A percentile compares a stretch with the other conserved stretches of the same genome.
Conservation (phyloP, 108 stramenopile genomes). For the Cyclostephanos tholiformis region DNA sequence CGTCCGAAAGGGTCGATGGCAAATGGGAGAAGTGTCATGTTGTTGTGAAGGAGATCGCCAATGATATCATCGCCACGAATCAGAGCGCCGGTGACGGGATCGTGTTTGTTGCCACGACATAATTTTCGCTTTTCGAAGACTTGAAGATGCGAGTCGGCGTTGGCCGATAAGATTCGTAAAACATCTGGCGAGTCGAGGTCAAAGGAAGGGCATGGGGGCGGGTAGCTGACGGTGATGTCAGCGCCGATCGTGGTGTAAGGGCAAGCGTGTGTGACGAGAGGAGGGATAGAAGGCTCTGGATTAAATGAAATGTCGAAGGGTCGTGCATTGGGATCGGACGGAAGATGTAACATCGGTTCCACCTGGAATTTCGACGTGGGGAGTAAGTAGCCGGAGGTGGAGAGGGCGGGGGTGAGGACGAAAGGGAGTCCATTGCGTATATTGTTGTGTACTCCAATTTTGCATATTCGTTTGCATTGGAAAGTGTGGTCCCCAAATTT, state of each 20-base stretch:
- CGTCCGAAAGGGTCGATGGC: conserved; percentile 1
- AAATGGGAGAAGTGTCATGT: conserved; percentile 1
- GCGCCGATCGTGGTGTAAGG: background rate
- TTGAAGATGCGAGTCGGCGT: conserved; percentile 4
- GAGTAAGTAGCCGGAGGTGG: no score
- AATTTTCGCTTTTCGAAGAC: background rate
- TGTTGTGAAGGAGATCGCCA: background rate
- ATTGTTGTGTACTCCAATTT: background rate
- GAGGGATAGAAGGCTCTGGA: background rate
- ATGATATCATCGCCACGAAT: background rate
- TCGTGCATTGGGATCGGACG: no score
- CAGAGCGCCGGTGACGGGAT: background rate
- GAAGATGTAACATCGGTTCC: no score
- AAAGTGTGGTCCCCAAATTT: no score
- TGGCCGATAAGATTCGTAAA: background rate
- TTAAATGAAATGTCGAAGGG: no score
- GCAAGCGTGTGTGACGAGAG: background rate
- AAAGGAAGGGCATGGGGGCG: conserved; percentile 1
- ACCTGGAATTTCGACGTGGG: no score
- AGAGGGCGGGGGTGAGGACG: no score
- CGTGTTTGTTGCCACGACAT: background rate
- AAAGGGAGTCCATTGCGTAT: background rate
- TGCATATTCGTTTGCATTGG: no score
- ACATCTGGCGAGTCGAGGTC: conserved; percentile 1
- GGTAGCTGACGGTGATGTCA: background rate